Percentiles rank a stretch among this genome's conserved stretches.
Evolutionary conservation across 768 basidiomycete species (phyloP).

Genomic region (Paxillus ammoniavirescens): DNA sequence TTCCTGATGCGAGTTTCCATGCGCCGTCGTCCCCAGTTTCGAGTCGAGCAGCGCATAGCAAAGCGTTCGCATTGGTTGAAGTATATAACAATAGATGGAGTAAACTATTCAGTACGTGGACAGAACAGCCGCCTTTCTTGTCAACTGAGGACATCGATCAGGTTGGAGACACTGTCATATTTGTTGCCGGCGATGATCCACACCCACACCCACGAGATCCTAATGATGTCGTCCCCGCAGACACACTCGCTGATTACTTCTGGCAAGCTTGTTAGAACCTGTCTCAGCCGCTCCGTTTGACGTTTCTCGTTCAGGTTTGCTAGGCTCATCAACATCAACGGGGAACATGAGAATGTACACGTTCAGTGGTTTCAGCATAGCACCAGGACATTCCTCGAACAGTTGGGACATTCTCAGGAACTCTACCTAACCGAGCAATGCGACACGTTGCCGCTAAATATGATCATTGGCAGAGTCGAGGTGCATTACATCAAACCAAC

Average conservation of each 20-base stretch:
- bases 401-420: constrained; percentile 62
- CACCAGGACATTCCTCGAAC: constrained; percentile 55
- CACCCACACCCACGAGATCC: constrained; percentile 10
- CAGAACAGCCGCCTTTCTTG: not conserved
- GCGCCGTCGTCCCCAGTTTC: constrained; percentile 17
- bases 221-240: constrained; percentile 35
- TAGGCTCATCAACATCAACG: constrained; percentile 53
- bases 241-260: constrained; percentile 55
- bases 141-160: constrained; percentile 25
- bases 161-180: constrained; percentile 63
- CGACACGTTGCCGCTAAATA: constrained; percentile 35
- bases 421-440: constrained; percentile 62
- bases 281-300: not conserved
- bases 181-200: constrained; percentile 39
- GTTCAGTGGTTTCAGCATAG: constrained; percentile 77
- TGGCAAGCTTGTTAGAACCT: constrained; percentile 42
- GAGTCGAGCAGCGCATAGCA: constrained; percentile 32
- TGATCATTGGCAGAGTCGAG: constrained; percentile 48
- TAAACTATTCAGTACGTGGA: constrained; percentile 41
- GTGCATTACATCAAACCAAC: constrained; percentile 37
- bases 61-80: constrained; percentile 35
- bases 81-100: constrained; percentile 41
- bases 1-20: constrained; percentile 20
- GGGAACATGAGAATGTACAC: constrained; percentile 47
- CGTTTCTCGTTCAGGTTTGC: constrained; percentile 55